phyloP scores from a whole-genome alignment of 2,329 filamentous ascomycete genomes.

The Claviceps maximensis region DNA sequence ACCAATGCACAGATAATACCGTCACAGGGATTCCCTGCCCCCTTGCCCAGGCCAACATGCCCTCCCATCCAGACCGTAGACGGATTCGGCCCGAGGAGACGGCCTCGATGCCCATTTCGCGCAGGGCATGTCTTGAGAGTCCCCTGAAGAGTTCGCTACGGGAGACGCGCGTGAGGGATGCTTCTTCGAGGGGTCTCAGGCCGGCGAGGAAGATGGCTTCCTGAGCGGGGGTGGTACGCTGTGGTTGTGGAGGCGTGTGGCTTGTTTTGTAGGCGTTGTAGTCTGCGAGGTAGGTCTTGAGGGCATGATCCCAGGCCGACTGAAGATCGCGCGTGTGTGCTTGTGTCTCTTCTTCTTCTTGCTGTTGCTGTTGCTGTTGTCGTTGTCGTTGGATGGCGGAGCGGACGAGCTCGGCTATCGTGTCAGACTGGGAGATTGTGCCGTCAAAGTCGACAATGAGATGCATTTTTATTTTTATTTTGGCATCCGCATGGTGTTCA shows the following conservation, averaged over 20 bases:
- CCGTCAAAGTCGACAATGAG: conserved; percentile 47
- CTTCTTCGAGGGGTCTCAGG: conserved; percentile 29
- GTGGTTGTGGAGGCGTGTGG: conserved; percentile 19
- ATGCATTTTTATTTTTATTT: no score
- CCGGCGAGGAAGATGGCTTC: conserved; percentile 32
- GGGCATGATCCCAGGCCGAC: conserved; percentile 30
- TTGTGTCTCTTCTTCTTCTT: no score
- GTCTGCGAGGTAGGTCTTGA: conserved; percentile 32
- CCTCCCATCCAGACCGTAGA: conserved; percentile 27
- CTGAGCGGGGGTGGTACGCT: conserved; percentile 21
- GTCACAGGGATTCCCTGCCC: conserved; percentile 23
- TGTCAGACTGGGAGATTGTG: conserved; percentile 43
- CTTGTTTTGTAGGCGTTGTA: conserved; percentile 21
- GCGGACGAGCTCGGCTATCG: conserved; percentile 33
- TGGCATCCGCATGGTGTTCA: background rate
- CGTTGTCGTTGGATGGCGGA: conserved; percentile 26
- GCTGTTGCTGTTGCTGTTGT: conserved; percentile 14
- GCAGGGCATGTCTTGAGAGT: conserved; percentile 23
- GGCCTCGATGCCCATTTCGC: conserved; percentile 24
- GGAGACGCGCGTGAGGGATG: conserved; percentile 31
- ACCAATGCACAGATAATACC: conserved; percentile 41
- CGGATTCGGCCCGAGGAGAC: conserved; percentile 19
- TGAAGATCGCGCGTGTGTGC: no score
- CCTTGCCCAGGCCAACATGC: conserved; percentile 16
- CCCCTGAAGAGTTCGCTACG: conserved; percentile 29